Conservation (phyloP, 768 basidiomycete species). For the Podaxis pistillaris region DNA sequence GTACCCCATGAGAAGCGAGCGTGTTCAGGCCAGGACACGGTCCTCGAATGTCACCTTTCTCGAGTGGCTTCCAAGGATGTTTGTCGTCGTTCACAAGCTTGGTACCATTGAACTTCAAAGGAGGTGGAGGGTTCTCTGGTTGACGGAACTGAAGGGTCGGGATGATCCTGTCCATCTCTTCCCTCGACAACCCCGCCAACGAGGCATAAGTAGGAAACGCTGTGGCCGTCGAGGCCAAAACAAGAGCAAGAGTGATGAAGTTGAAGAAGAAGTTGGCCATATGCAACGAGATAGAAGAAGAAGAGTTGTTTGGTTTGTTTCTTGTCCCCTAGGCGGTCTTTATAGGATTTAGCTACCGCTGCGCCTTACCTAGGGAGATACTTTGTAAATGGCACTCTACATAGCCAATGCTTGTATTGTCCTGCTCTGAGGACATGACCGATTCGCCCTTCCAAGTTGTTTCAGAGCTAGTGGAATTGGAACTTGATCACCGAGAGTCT, state of each 20-base stretch:
- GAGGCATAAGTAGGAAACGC: constrained; percentile 25
- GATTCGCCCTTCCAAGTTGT: background rate
- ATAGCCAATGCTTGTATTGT: background rate
- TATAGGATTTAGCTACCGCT: background rate
- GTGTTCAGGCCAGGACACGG: constrained; percentile 23
- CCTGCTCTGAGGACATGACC: background rate
- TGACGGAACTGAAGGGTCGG: constrained; percentile 7
- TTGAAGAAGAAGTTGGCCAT: constrained; percentile 1
- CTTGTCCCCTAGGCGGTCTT: background rate
- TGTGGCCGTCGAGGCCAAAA: background rate
- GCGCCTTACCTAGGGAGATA: background rate
- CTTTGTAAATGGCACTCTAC: background rate
- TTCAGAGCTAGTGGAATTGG: background rate
- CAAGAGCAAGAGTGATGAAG: constrained; percentile 9
- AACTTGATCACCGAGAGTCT: background rate
- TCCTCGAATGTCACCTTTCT: constrained; percentile 18
- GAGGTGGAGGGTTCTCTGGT: constrained; percentile 16
- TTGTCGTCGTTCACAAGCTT: constrained; percentile 17
- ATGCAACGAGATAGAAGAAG: background rate
- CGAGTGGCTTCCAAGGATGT: constrained; percentile 21
- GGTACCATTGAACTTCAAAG: constrained; percentile 11
- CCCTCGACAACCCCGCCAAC: constrained; percentile 23
- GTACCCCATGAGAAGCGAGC: constrained; percentile 22
- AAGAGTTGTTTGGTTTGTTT: background rate
- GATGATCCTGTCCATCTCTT: constrained; percentile 20